Percentiles rank a stretch among this genome's conserved stretches.
Conservation (phyloP, 2,329 filamentous ascomycete genomes). For the Pleomassaria siparia region DNA sequence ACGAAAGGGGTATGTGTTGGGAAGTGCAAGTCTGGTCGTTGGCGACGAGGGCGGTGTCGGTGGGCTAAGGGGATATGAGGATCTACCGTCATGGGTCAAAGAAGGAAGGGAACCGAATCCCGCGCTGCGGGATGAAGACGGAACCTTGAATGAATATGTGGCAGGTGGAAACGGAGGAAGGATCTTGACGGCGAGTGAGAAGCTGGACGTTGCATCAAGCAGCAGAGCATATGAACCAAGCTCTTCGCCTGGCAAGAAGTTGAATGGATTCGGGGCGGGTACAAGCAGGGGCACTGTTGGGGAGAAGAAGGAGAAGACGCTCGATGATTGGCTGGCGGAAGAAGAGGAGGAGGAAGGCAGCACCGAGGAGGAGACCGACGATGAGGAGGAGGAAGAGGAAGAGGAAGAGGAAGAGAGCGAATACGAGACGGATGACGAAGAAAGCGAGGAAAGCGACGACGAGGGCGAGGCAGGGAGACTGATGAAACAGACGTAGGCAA, state of each 20-base stretch:
- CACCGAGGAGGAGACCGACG: slow-evolving; percentile 51
- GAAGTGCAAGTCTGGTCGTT: slow-evolving; percentile 82
- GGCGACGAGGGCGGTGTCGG: slow-evolving; percentile 73
- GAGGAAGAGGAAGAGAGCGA: slow-evolving; percentile 51
- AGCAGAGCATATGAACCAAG: slow-evolving; percentile 33
- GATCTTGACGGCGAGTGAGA: slow-evolving; percentile 62
- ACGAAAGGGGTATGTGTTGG: slow-evolving; percentile 74
- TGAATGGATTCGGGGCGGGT: slow-evolving; percentile 52
- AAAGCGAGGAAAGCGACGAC: slow-evolving; percentile 44
- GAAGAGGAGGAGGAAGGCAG: slow-evolving; percentile 58
- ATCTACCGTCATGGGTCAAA: slow-evolving; percentile 83
- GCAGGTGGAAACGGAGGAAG: slow-evolving; percentile 34
- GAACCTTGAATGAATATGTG: slow-evolving; percentile 26
- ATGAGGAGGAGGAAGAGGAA: slow-evolving; percentile 57
- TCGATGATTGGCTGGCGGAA: slow-evolving; percentile 92
- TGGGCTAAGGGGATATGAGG: slow-evolving; percentile 72
- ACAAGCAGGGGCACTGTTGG: slow-evolving; percentile 4
- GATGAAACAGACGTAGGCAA: slow-evolving; percentile 29
- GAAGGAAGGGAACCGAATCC: slow-evolving; percentile 78
- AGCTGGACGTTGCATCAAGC: slow-evolving; percentile 58
- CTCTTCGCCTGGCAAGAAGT: slow-evolving; percentile 41
- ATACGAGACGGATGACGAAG: slow-evolving; percentile 63
- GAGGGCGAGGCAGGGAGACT: slow-evolving; percentile 40
- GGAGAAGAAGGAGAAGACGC: slow-evolving; percentile 66
- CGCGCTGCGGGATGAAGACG: slow-evolving; percentile 63